Conservation (phyloP, 371 early-diverging fungal genomes). For the Rhizomucor pusillus region DNA sequence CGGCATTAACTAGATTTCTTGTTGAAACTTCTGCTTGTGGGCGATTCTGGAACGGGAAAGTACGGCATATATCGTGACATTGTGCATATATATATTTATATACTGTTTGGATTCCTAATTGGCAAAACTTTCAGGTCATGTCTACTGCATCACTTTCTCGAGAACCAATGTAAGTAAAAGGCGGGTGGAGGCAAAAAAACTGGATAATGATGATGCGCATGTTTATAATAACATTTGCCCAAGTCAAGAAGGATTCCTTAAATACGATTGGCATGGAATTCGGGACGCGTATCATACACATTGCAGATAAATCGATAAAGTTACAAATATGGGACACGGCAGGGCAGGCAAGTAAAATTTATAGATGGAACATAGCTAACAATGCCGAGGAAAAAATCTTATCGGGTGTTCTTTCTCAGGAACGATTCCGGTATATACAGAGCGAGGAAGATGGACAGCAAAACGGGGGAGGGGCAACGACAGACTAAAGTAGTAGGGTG, state of each 20-base stretch:
- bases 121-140: slow-evolving; percentile 48
- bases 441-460: too few species aligned
- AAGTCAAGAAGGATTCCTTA: slow-evolving; percentile 60
- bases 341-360: slow-evolving; percentile 57
- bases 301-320: slow-evolving; percentile 66
- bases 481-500: slow-evolving; percentile 1
- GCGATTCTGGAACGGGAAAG: slow-evolving; percentile 68
- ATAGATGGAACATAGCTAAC: neutral
- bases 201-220: too few species aligned
- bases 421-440: slow-evolving; percentile 61
- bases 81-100: too few species aligned
- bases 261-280: slow-evolving; percentile 75
- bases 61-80: slow-evolving; percentile 29
- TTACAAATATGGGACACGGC: slow-evolving; percentile 89
- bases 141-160: slow-evolving; percentile 63
- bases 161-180: slow-evolving; percentile 64
- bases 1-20: slow-evolving; percentile 42
- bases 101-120: neutral
- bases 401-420: slow-evolving; percentile 35
- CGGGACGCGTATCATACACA: slow-evolving; percentile 62
- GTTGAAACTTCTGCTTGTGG: slow-evolving; percentile 59
- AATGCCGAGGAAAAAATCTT: too few species aligned
- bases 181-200: neutral
- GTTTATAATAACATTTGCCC: too few species aligned
- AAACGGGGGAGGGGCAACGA: neutral